Evolutionary conservation across 148 eudicot species (phyloP).

Genomic region (Fallopia convolvulus): DNA sequence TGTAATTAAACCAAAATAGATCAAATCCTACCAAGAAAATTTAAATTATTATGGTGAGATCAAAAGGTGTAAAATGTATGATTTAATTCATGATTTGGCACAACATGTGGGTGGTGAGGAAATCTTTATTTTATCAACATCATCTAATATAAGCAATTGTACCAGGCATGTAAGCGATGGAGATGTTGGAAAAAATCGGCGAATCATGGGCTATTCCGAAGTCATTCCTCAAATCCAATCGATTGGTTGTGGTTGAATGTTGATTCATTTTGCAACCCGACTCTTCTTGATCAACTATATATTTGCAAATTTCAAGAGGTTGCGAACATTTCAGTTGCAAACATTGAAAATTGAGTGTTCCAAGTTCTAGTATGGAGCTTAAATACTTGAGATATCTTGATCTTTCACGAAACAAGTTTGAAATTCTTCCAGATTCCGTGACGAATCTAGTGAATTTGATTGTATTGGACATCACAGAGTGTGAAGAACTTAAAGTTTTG

Average conservation of each 20-base stretch:
- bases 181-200: too few relatives aligned
- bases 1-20: too few relatives aligned
- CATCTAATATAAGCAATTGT: neutral
- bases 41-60: too few relatives aligned
- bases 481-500: neutral
- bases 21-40: too few relatives aligned
- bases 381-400: constrained; percentile 28
- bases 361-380: neutral
- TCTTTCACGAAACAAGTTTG: constrained; percentile 12
- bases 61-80: constrained; percentile 25
- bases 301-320: too few relatives aligned
- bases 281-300: neutral
- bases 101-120: constrained; percentile 18
- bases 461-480: neutral
- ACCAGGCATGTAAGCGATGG: neutral
- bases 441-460: constrained; percentile 29
- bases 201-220: neutral
- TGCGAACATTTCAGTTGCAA: neutral
- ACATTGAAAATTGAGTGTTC: neutral
- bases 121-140: neutral
- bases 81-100: constrained; percentile 15
- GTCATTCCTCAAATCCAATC: neutral
- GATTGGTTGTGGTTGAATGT: neutral
- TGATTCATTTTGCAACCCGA: neutral
- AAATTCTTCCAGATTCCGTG: constrained; percentile 15